A percentile compares a stretch with the other conserved stretches of the same genome.
Conservation (phyloP, 2,329 filamentous ascomycete species). For the Colletotrichum sp. region DNA sequence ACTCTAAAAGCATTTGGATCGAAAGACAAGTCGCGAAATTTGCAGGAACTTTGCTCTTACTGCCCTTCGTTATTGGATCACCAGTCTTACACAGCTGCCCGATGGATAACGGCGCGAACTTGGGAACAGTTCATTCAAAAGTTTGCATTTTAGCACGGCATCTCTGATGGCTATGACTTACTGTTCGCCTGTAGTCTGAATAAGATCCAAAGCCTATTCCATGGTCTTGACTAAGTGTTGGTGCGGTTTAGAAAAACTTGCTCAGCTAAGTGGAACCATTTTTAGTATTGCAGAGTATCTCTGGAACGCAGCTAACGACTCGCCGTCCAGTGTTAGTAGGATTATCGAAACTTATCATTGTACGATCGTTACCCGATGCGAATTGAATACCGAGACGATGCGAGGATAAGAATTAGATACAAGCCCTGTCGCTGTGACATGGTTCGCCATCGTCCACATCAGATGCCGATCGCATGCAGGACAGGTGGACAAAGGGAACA, state of each 20-base stretch:
- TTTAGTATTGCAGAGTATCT: not conserved
- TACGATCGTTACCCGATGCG: not conserved
- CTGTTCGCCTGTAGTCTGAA: not conserved
- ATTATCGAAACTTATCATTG: not conserved
- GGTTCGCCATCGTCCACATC: not conserved
- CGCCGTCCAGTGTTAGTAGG: not conserved
- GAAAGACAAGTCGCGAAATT: not conserved
- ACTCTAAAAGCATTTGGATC: not conserved
- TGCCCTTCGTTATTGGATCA: not conserved
- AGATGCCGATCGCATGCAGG: not conserved
- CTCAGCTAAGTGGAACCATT: not conserved
- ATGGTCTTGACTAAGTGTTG: not conserved
- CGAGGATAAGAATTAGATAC: not conserved
- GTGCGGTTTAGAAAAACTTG: not conserved
- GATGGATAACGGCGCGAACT: not conserved
- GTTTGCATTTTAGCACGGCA: accelerated
- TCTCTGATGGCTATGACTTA: not conserved
- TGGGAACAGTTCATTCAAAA: not conserved
- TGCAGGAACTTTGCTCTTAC: not conserved
- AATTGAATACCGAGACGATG: not conserved
- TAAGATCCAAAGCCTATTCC: not conserved
- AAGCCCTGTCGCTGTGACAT: not conserved
- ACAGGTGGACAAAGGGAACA: accelerated
- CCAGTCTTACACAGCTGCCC: not conserved
- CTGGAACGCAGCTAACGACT: not conserved